A percentile compares a stretch with the other conserved stretches of the same genome.
These are phyloP conservation scores for Castanea crenata DNA, from an alignment of 306 rosid species.

Conservation along the genomic window DNA sequence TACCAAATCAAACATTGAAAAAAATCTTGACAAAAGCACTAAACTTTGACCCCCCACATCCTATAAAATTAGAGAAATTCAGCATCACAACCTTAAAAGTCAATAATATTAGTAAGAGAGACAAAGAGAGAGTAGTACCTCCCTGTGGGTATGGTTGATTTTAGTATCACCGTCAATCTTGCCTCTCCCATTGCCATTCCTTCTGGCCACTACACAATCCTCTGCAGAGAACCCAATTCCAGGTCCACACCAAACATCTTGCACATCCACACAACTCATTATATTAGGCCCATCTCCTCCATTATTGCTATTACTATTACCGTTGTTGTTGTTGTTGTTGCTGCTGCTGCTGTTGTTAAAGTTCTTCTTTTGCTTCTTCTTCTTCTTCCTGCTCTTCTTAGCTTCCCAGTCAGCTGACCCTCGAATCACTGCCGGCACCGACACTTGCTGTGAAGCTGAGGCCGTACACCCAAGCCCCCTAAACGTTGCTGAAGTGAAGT, in stretches of 20 bases:
- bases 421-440: conserved; percentile 79
- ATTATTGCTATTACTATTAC: conserved; percentile 20
- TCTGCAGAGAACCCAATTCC: conserved; percentile 81
- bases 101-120: neutral
- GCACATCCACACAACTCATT: conserved; percentile 57
- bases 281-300: conserved; percentile 44
- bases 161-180: conserved; percentile 68
- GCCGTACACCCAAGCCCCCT: conserved; percentile 85
- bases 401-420: conserved; percentile 81
- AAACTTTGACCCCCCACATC: neutral
- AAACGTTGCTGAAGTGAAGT: conserved; percentile 57
- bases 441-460: conserved; percentile 74
- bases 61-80: conserved; percentile 5
- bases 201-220: conserved; percentile 81
- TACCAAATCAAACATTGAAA: neutral
- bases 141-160: conserved; percentile 34
- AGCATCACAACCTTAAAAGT: neutral
- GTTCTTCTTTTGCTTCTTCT: conserved; percentile 37
- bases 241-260: conserved; percentile 98
- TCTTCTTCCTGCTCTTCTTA: conserved; percentile 61
- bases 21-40: neutral
- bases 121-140: conserved; percentile 38
- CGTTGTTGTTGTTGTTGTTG: conserved; percentile 10
- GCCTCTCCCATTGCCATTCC: conserved; percentile 60
- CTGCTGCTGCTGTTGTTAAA: conserved; percentile 16